phyloP scores from a whole-genome alignment of 192 early-diverging fungal genomes.

The Helicostylum pulchrum region DNA sequence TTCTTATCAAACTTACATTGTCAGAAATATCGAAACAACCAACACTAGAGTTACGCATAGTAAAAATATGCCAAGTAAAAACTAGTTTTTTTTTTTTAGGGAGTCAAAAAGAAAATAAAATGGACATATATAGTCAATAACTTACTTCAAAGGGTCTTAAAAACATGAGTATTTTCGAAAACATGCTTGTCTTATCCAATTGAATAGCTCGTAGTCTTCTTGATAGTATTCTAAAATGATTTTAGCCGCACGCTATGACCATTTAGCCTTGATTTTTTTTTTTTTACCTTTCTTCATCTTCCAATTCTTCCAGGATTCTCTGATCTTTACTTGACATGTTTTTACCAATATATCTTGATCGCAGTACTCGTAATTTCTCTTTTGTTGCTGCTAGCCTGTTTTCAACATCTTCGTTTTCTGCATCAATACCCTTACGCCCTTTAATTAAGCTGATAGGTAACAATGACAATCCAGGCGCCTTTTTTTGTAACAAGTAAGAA shows the following conservation, averaged over 20 bases:
- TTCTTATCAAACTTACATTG: no score
- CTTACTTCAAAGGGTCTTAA: conserved; percentile 35
- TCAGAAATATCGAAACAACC: conserved; percentile 35
- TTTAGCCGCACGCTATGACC: not conserved
- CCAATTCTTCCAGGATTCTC: conserved; percentile 13
- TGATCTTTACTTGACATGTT: conserved; percentile 15
- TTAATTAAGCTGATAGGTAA: conserved; percentile 33
- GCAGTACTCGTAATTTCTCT: conserved; percentile 19
- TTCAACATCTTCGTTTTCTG: conserved; percentile 25
- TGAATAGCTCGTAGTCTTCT: conserved; percentile 16
- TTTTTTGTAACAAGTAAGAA: no score
- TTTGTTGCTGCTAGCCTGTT: conserved; percentile 13
- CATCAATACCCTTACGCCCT: conserved; percentile 24
- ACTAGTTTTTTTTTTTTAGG: conserved; percentile 10
- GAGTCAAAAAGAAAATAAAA: not conserved
- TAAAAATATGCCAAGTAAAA: conserved; percentile 24
- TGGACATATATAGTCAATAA: not conserved
- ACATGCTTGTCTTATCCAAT: conserved; percentile 19
- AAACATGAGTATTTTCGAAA: conserved; percentile 14
- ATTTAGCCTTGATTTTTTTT: conserved; percentile 1
- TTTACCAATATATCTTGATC: conserved; percentile 12
- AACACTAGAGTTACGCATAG: conserved; percentile 21
- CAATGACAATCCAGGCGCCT: conserved; percentile 35
- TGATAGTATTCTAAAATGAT: conserved; percentile 13
- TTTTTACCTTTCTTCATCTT: conserved; percentile 32